Percentiles rank a stretch among this genome's conserved stretches.
Conservation (phyloP, 2,329 filamentous ascomycete genomes). For the Tolypocladium album region DNA sequence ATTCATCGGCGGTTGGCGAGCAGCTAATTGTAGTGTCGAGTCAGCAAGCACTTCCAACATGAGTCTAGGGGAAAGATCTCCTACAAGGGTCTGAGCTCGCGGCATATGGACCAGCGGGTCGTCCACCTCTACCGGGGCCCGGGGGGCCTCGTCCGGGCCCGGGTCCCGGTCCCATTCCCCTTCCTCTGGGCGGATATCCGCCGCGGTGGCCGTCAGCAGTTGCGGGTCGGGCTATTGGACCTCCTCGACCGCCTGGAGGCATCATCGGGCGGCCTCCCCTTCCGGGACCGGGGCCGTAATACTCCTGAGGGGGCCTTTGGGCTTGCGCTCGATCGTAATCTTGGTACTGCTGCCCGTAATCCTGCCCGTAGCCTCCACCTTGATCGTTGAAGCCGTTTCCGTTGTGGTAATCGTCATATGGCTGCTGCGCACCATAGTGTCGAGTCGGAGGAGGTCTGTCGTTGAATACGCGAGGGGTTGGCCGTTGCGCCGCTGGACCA, state of each 20-base stretch:
- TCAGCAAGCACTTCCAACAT: not conserved
- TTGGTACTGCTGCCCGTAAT: conserved; percentile 29
- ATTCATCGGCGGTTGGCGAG: conserved; percentile 9
- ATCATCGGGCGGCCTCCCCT: conserved; percentile 30
- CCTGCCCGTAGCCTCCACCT: conserved; percentile 27
- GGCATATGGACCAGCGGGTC: conserved; percentile 28
- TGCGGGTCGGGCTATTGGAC: conserved; percentile 30
- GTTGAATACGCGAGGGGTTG: conserved; percentile 24
- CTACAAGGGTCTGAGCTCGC: conserved; percentile 30
- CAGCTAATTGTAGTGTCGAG: conserved; percentile 9
- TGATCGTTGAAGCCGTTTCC: conserved; percentile 35
- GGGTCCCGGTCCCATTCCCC: conserved; percentile 14
- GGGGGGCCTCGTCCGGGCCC: conserved; percentile 12
- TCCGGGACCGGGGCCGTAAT: conserved; percentile 29
- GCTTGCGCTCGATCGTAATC: conserved; percentile 35
- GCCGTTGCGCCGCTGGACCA: conserved; percentile 31
- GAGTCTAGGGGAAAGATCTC: not conserved
- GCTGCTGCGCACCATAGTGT: conserved; percentile 23
- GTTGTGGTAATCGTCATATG: conserved; percentile 36
- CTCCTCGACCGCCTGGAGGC: conserved; percentile 32
- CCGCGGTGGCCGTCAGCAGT: conserved; percentile 25
- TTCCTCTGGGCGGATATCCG: conserved; percentile 26
- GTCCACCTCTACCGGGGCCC: conserved; percentile 16
- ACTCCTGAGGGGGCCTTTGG: conserved; percentile 30
- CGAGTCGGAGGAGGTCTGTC: conserved; percentile 17